Evolutionary conservation across 176 grass and related monocot species (phyloP).

Genomic region (Oryza meridionalis): DNA sequence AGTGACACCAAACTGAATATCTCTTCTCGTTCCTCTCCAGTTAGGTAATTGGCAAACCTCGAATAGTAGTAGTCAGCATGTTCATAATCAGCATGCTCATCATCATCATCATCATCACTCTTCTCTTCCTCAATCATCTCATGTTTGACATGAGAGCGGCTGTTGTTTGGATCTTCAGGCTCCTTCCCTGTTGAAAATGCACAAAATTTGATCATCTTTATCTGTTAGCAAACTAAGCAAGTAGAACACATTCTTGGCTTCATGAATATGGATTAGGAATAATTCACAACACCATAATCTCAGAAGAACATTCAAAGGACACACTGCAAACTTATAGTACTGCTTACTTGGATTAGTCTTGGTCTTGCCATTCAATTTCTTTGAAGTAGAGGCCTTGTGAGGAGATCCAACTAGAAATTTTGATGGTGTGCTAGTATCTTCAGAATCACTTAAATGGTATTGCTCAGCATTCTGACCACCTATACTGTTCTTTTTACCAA

Average conservation of each 20-base stretch:
- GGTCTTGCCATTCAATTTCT: constrained; percentile 2
- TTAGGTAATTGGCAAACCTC: constrained; percentile 26
- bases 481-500: not conserved
- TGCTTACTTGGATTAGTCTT: constrained; percentile 30
- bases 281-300: not conserved
- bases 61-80: constrained; percentile 30
- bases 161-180: constrained; percentile 12
- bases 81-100: not conserved
- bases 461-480: not conserved
- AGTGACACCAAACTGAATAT: constrained; percentile 33
- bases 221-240: not conserved
- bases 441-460: constrained; percentile 4
- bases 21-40: constrained; percentile 28
- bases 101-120: not conserved
- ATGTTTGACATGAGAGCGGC: not conserved
- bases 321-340: not conserved
- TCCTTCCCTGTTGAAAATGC: constrained; percentile 13
- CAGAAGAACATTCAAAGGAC: not conserved
- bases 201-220: not conserved
- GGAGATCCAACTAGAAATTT: not conserved
- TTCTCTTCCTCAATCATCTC: constrained; percentile 28
- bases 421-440: not conserved
- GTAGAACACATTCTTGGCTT: not conserved
- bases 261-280: not conserved
- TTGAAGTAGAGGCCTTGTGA: constrained; percentile 5